Base-by-base conservation (phyloP, 495 filamentous ascomycete species). In the Penicillium ucsense region DNA sequence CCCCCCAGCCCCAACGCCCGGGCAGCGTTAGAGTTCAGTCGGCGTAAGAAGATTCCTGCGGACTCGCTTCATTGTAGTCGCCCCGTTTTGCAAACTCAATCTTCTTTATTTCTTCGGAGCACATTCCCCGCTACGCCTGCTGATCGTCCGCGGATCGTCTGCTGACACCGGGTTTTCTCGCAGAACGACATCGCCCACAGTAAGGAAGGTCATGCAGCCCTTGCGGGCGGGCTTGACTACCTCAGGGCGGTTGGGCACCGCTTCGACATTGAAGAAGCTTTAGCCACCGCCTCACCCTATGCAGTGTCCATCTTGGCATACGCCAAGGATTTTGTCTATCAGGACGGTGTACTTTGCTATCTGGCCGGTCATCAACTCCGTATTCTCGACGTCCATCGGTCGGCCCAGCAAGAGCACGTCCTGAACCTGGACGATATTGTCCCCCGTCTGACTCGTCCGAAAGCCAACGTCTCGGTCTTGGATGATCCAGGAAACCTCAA, bases 271-370 rank as follows among this genome's bases (percentile, higher is more conserved):
- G 71, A 76, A 40, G 67, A 79, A 36, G 81, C 86, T 33, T 65
- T 85, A 32, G 73, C 81, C 4, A 78, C 70, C 2, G 81, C 82
- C 29, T 59, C 69, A 4, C 86, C 86, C 0, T 88, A 79, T 51
- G 72, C 78, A 1, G 75, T 78, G 6, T 73, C 73, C 0, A 67
- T 81, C 3, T 55, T 88, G 8, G 83, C 75, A 8, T 68, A 80
- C 43, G 81, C 76, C 4, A 70, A 78, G 28, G 69, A 73, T 6
- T 88, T 83, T 65, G 56, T 81, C 5, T 88, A 84, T 59, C 61
- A 70, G 29, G 70, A 80, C 29, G 85, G 86, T 11, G 63, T 77
- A 3, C 66, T 88, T 6, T 83, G 78, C 48, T 85, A 88, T 53
- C 70, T 77, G 7, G 57, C 70, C 28, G 68, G 71, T 8, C 65